Base-by-base conservation (phyloP, 129 eudicot species). In the Tagetes patula region DNA sequence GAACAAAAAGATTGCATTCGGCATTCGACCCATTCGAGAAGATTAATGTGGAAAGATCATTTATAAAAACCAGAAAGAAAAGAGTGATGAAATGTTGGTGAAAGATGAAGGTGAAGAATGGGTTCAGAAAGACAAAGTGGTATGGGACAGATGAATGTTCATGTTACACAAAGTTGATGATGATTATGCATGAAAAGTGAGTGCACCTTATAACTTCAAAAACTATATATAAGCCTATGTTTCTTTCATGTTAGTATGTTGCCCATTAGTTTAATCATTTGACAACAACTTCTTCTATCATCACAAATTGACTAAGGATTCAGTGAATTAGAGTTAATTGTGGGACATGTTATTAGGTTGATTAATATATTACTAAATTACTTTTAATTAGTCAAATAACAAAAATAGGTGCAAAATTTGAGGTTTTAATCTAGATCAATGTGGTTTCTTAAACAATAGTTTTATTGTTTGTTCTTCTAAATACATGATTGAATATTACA, bases 131-230 rank as follows among this genome's bases (percentile, higher is more conserved):
- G 62, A 78, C 78, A 78, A 42, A 34, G 9, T 45, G 82, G 36
- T 72, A 78, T 78, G 82, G 73, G 82, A 78, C 82, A 78, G 82
- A 78, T 78, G 69, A 65, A 59, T 53, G 73, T 56, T 78, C 69
- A 78, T 72, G 78, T 71, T 78, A 42, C 55, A 78, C 48, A 78
- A 71, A 71, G 77, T 45, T 82, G 54, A 49, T 79, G 81, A 76
- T 63, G 67, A 70, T 77, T 53, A 61, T 79, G 81, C 80, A 75
- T 61, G 77, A 67, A 74, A 79, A 72, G 80, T 71, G 77, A 48
- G 67, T 68, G 74, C 38, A 62, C 75, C 74, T 79, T 79, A 75
- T 56, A 59, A 37, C 73, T 75, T 70, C 60, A 62, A 65, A 14
- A 60, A 77, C 72, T 75, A 75, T 73, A 67, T 81, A 80, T 75